phyloP scores from a whole-genome alignment of 2,329 filamentous ascomycete genomes.

The Aspergillus fructus region DNA sequence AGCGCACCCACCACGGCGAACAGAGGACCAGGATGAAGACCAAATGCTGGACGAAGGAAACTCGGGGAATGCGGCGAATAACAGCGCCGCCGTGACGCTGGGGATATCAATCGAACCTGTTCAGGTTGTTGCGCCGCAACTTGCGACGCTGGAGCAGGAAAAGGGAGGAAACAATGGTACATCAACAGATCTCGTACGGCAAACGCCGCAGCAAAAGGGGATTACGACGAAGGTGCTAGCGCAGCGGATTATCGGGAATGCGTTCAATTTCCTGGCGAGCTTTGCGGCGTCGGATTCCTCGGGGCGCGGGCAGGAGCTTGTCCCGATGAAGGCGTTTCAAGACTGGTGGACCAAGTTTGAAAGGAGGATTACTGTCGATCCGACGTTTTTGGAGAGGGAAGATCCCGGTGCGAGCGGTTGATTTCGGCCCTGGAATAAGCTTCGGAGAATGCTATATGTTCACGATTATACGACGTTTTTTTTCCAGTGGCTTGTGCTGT shows the following conservation, averaged over 20 bases:
- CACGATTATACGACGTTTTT: not conserved
- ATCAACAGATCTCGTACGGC: slow-evolving; percentile 31
- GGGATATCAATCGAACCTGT: slow-evolving; percentile 81
- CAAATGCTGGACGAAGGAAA: slow-evolving; percentile 50
- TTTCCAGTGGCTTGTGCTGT: not conserved
- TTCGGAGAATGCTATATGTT: not conserved
- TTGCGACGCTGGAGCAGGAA: slow-evolving; percentile 56
- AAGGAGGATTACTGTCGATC: slow-evolving; percentile 77
- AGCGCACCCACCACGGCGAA: slow-evolving; percentile 47
- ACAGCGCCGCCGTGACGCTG: slow-evolving; percentile 61
- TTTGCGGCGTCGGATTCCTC: slow-evolving; percentile 66
- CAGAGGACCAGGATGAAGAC: slow-evolving; percentile 38
- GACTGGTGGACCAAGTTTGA: slow-evolving; percentile 99
- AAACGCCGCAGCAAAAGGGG: slow-evolving; percentile 33
- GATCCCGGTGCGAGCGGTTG: slow-evolving; percentile 42
- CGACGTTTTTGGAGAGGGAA: slow-evolving; percentile 79
- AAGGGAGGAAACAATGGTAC: slow-evolving; percentile 22
- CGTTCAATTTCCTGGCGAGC: slow-evolving; percentile 91
- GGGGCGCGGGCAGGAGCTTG: slow-evolving; percentile 70
- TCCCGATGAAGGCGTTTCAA: slow-evolving; percentile 91
- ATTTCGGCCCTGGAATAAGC: not conserved
- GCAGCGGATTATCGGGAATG: slow-evolving; percentile 92
- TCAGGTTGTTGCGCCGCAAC: slow-evolving; percentile 66
- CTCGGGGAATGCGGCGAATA: slow-evolving; percentile 21
- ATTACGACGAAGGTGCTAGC: slow-evolving; percentile 76